Evolutionary conservation across 1,284 basidiomycete species (phyloP), one percentile per base, ranked within the genome.

Genomic region (Rhizoctonia solani): DNA sequence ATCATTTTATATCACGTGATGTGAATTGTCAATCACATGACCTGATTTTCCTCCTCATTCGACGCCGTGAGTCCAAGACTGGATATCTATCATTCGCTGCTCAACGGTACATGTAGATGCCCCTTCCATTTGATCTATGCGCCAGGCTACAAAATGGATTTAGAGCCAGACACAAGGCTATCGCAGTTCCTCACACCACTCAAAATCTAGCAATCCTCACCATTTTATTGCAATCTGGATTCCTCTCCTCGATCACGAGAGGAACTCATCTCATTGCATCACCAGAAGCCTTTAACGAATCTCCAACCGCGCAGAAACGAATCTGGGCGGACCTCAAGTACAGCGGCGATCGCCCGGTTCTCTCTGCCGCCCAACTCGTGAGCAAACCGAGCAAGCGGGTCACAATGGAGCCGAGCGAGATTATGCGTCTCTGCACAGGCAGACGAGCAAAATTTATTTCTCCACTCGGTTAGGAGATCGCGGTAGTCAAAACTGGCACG

Each of bases 251-350:
- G 73, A 73, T 96, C 54, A 88, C 89, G 0, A 87, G 92, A 13
- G 94, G 94, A 4, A 93, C 92, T 9, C 78, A 85, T 58, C 79
- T 83, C 2, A 80, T 81, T 0, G 85, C 92, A 0, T 83, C 82
- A 8, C 91, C 93, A 0, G 71, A 74, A 0, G 80, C 80, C 9
- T 95, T 92, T 74, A 73, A 80, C 53, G 70, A 73, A 1, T 87
- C 81, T 4, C 77, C 74, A 70, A 85, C 86, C 30, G 80, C 85
- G 0, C 81, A 91, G 69, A 81, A 81, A 32, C 84, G 91, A 34
- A 89, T 96, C 76, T 95, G 93, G 92, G 90, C 90, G 1, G 86
- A 91, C 70, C 85, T 96, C 71, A 96, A 96, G 77, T 95, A 93
- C 78, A 83, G 92, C 56, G 87, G 92, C 71, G 92, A 95, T 77